Base-by-base conservation (phyloP, 345 rosid genomes). In the Rhizophora apiculata region DNA sequence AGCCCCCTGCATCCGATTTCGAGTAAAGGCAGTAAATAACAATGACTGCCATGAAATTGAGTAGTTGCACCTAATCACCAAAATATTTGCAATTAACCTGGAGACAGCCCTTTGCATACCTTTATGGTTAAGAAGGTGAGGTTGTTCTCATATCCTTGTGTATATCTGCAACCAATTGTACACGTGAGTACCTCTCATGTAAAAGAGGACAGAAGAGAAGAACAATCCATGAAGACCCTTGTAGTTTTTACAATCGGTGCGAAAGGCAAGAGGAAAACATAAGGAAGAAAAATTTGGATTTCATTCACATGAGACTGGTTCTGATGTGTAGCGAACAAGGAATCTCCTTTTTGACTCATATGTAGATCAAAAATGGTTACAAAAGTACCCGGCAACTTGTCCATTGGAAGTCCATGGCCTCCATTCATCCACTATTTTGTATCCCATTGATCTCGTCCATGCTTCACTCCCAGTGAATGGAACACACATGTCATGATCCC, bases 401-500 rank as follows among this genome's bases (percentile, higher is more conserved):
- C 76, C 82, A 64, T 80, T 77, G 30, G 89, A 85, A 55, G 46
- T 72, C 98, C 98, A 94, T 55, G 95, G 78, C 76, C 98, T 83
- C 97, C 98, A 91, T 78, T 87, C 86, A 67, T 94, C 96, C 22
- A 84, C 76, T 55, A 87, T 74, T 36, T 80, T 76, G 65, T 91
- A 91, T 68, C 96, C 96, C 74, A 94, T 39, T 1, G 98, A 84
- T 72, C 83, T 82, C 13, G 97, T 94, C 97, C 96, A 91, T 62
- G 97, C 98, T 81, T 91, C 80, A 46, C 87, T 88, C 2, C 98
- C 96, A 0, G 98, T 91, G 79, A 75, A 94, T 3, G 98, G 98
- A 67, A 94, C 89, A 54, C 96, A 91, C 97, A 94, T 86, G 72
- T 89, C 97, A 62, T 94, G 97, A 85, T 94, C 98, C 61, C 95